phyloP scores from a whole-genome alignment of 805 yeast species.

The Metschnikowia koreensis region DNA sequence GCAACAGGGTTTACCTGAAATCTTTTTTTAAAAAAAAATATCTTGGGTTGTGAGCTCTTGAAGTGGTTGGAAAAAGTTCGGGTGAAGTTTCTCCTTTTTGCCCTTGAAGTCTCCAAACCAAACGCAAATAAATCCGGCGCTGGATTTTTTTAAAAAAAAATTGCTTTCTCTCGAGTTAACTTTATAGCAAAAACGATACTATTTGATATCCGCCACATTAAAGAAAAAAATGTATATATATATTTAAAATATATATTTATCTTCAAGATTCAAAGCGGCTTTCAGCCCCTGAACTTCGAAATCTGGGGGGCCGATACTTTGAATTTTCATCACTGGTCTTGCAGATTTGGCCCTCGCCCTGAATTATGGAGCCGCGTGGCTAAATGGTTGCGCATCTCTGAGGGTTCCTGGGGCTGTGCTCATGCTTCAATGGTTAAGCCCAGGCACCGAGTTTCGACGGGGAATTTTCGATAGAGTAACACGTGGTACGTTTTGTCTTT shows the following conservation, averaged over 20 bases:
- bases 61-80: neutral
- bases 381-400: neutral
- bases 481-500: too few relatives aligned
- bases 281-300: too few relatives aligned
- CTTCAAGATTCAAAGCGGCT: too few relatives aligned
- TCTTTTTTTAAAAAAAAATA: too few relatives aligned
- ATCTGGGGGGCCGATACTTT: too few relatives aligned
- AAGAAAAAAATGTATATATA: too few relatives aligned
- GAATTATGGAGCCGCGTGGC: neutral
- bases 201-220: too few relatives aligned
- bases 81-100: neutral
- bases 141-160: neutral
- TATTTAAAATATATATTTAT: too few relatives aligned
- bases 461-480: neutral
- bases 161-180: neutral
- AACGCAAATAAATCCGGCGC: neutral
- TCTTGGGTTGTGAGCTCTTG: too few relatives aligned
- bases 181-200: too few relatives aligned
- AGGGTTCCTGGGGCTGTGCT: neutral
- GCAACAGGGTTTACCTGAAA: too few relatives aligned
- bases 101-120: neutral
- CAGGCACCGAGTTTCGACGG: neutral
- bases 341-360: neutral
- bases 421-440: neutral
- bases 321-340: neutral